Conservation (phyloP, 257 asterid species). For the Cordia subcordata region DNA sequence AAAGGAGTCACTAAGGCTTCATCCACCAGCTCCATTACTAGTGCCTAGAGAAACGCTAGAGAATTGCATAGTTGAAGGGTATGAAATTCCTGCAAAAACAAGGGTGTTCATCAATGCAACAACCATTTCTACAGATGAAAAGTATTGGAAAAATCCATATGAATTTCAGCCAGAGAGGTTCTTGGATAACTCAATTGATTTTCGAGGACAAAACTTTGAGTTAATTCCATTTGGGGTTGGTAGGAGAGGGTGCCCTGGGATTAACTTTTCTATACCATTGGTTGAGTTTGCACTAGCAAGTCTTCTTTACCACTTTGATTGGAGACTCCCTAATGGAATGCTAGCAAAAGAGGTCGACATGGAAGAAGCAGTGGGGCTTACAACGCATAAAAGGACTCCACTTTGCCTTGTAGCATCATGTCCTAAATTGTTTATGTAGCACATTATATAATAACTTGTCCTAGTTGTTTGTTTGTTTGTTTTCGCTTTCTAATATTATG, state of each 20-base stretch:
- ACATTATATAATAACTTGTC: no score
- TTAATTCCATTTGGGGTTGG: no score
- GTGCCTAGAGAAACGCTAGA: slow-evolving; percentile 16
- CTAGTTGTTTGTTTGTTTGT: no score
- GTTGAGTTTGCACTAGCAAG: slow-evolving; percentile 46
- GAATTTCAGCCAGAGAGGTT: slow-evolving; percentile 41
- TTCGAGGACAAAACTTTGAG: no score
- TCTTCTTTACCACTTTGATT: slow-evolving; percentile 31
- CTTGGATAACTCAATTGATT: slow-evolving; percentile 10
- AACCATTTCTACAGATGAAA: slow-evolving; percentile 28
- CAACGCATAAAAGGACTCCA: slow-evolving; percentile 41
- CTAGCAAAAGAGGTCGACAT: slow-evolving; percentile 27
- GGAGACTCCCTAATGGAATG: slow-evolving; percentile 38
- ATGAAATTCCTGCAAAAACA: no score
- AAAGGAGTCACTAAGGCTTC: no score
- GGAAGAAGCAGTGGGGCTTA: slow-evolving; percentile 43
- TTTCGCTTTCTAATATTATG: no score
- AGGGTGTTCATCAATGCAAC: slow-evolving; percentile 30
- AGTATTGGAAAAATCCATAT: slow-evolving; percentile 29
- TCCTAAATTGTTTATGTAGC: no score
- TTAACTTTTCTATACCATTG: slow-evolving; percentile 27
- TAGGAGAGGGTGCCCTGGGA: slow-evolving; percentile 51
- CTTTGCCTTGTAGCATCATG: slow-evolving; percentile 17
- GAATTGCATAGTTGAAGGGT: slow-evolving; percentile 12
- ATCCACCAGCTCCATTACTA: slow-evolving; percentile 19